Evolutionary conservation across 768 basidiomycete species (phyloP).

Genomic region (Lactarius hengduanensis): DNA sequence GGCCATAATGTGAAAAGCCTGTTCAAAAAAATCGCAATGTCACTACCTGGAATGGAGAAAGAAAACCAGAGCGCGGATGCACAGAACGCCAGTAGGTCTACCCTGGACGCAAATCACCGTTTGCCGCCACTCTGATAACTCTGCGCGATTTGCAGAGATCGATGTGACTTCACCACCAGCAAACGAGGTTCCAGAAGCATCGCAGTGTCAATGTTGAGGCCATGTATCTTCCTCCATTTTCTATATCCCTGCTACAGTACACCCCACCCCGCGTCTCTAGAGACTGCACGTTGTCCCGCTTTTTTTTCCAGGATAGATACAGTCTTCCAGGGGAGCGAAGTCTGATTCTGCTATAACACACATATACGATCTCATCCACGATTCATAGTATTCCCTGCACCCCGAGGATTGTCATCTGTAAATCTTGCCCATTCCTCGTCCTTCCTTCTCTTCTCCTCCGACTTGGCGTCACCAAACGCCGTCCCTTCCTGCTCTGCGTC

Average conservation of each 20-base stretch:
- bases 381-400: slow-evolving; percentile 98
- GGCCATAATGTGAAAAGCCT: slow-evolving; percentile 98
- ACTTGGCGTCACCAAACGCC: slow-evolving; percentile 58
- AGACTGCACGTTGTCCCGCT: slow-evolving; percentile 13
- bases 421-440: slow-evolving; percentile 92
- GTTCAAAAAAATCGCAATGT: slow-evolving; percentile 99
- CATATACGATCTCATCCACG: slow-evolving; percentile 54
- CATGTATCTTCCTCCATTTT: slow-evolving; percentile 31
- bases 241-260: slow-evolving; percentile 27
- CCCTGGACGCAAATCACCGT: background rate
- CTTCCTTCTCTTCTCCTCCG: slow-evolving; percentile 74
- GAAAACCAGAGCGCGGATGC: slow-evolving; percentile 52
- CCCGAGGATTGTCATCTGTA: slow-evolving; percentile 81
- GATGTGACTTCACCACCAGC: slow-evolving; percentile 77
- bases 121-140: background rate
- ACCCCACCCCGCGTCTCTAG: slow-evolving; percentile 17
- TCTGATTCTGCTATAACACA: slow-evolving; percentile 19
- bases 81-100: slow-evolving; percentile 46
- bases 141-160: slow-evolving; percentile 58
- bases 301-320: slow-evolving; percentile 9
- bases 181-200: slow-evolving; percentile 79
- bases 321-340: slow-evolving; percentile 4
- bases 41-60: slow-evolving; percentile 93
- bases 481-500: slow-evolving; percentile 88
- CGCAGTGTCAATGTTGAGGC: slow-evolving; percentile 75